Evolutionary conservation across 2,329 filamentous ascomycete genomes (phyloP).

Genomic region (Ophioceras dolichostomum): DNA sequence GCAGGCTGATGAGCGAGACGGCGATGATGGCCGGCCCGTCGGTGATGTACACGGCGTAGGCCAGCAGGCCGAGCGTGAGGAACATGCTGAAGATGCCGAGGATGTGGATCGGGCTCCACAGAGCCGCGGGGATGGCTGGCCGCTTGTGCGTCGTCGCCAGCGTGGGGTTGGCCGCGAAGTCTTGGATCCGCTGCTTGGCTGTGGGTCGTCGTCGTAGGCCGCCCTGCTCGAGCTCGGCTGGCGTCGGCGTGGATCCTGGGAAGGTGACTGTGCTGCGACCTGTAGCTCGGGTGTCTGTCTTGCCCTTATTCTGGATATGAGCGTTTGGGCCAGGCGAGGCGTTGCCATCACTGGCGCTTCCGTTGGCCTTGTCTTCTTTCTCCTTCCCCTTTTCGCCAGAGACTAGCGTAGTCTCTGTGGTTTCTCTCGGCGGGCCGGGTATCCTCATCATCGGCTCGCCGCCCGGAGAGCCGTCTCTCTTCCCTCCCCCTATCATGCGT

Average conservation of each 20-base stretch:
- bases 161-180: conserved; percentile 29
- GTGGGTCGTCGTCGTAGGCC: conserved; percentile 19
- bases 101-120: conserved; percentile 39
- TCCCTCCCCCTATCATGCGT: background rate
- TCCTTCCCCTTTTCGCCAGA: background rate
- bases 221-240: conserved; percentile 12
- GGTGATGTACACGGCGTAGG: conserved; percentile 24
- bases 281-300: background rate
- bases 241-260: background rate
- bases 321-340: background rate
- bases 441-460: conserved; percentile 1
- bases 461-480: too few species aligned
- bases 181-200: conserved; percentile 25
- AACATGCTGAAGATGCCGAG: conserved; percentile 38
- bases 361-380: background rate
- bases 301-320: too few species aligned
- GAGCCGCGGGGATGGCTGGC: conserved; percentile 33
- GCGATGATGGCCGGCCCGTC: conserved; percentile 41
- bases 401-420: background rate
- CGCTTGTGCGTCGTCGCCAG: conserved; percentile 22
- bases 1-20: conserved; percentile 36
- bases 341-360: background rate
- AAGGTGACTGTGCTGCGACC: conserved; percentile 7
- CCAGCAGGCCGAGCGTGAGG: conserved; percentile 34
- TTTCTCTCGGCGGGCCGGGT: background rate